Base-by-base conservation (phyloP, 495 filamentous ascomycete genomes). In the Aspergillus cristatus region DNA sequence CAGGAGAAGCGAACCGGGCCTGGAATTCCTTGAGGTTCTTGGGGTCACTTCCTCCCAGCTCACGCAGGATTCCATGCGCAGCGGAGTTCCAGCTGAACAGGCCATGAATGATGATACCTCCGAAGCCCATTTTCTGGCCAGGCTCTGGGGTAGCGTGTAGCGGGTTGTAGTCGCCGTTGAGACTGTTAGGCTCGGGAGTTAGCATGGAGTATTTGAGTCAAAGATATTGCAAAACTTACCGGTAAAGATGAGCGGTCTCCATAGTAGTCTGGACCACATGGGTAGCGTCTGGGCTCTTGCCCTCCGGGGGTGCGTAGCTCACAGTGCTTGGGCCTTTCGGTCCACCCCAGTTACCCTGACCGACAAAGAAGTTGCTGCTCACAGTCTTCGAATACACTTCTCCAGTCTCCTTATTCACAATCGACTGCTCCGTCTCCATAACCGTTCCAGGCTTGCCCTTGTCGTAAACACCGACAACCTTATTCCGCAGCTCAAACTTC, bases 151-250 rank as follows among this genome's bases (percentile, higher is more conserved):
- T 81, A 6, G 85, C 84, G 53, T 94, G 86, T 32, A 94, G 78
- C 16, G 86, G 87, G 65, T 93, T 93, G 57, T 93, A 94, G 59
- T 93, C 87, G 48, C 86, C 87, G 45, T 94, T 91, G 24, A 94
- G 71, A 32, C 80, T 65, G 22, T 25, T 26, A 15, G 7, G 17
- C 20, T 24, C 8, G 8, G 20, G 20, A 8, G 20, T 24, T 62
- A 31, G 15, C 10, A 14, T 17, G 10, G 11, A 14, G 20, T 24
- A 32, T 18, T 22, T 10, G 28, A 8, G 28, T 52, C n/a, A n/a
- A n/a, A n/a, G n/a, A n/a, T n/a, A n/a, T n/a, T n/a, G n/a, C n/a
- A n/a, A n/a, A n/a, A 24, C 53, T 41, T 57, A 74, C 51, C 82
- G 74, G 57, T 87, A 89, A 18, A 93, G 65, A 35, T 84, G 72